These are phyloP conservation scores for Quercus bicolor DNA, from an alignment of 306 rosid genomes.

Conservation along the genomic window DNA sequence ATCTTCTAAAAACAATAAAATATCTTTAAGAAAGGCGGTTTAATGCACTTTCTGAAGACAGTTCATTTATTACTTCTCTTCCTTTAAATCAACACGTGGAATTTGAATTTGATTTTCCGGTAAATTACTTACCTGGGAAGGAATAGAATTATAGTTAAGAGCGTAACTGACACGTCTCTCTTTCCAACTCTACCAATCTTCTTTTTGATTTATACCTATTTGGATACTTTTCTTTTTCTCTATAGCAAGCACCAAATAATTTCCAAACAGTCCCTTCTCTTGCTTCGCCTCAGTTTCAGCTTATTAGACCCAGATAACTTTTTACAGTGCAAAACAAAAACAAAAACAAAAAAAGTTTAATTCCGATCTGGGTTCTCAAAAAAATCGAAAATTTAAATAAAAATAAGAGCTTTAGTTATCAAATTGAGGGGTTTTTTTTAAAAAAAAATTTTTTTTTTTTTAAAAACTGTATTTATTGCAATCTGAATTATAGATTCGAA, in stretches of 20 bases:
- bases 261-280: background rate
- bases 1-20: too few relatives aligned
- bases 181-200: background rate
- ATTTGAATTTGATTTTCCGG: background rate
- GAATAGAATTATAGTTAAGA: constrained; percentile 19
- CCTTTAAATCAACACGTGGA: background rate
- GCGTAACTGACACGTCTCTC: constrained; percentile 27
- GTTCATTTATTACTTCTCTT: background rate
- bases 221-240: constrained; percentile 22
- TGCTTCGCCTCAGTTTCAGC: constrained; percentile 22
- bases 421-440: background rate
- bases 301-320: constrained; percentile 22
- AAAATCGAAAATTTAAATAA: background rate
- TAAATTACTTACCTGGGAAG: background rate
- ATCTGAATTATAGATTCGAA: constrained; percentile 14
- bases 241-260: background rate
- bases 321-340: constrained; percentile 10
- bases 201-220: background rate
- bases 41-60: background rate
- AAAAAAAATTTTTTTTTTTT: too few relatives aligned
- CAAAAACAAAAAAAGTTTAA: background rate
- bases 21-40: too few relatives aligned
- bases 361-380: constrained; percentile 35
- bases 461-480: background rate
- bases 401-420: background rate